Evolutionary conservation across 2,329 filamentous ascomycete genomes (phyloP).

Genomic region (Fusarium fujikuroi): DNA sequence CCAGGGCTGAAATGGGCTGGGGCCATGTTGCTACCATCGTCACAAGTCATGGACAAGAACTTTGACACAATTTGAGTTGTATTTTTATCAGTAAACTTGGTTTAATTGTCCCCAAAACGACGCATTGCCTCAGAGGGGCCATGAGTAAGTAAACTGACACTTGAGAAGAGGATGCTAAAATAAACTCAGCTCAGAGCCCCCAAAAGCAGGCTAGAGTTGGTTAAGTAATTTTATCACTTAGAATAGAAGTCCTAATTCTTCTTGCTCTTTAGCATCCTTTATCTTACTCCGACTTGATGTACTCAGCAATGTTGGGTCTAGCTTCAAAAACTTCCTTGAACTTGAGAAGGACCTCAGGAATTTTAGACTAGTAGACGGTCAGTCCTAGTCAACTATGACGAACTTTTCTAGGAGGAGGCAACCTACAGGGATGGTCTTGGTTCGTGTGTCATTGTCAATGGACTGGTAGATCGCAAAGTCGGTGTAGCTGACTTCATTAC

Average conservation of each 20-base stretch:
- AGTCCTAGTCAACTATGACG: neutral
- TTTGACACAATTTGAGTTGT: fast-evolving
- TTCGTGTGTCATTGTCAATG: conserved; percentile 22
- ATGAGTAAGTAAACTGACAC: neutral
- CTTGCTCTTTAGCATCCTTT: neutral
- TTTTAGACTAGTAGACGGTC: neutral
- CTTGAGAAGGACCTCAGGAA: conserved; percentile 18
- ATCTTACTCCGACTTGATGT: conserved; percentile 9
- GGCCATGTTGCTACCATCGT: no score
- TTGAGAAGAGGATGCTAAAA: neutral
- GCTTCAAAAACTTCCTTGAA: conserved; percentile 18
- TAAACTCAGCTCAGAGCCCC: neutral
- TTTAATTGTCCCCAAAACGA: neutral
- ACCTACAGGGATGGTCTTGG: conserved; percentile 14
- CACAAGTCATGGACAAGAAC: neutral
- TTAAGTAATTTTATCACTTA: neutral
- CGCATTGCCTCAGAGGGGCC: neutral
- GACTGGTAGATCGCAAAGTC: conserved; percentile 31
- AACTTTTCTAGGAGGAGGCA: fast-evolving
- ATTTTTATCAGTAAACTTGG: neutral
- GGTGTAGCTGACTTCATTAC: conserved; percentile 17
- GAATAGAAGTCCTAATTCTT: neutral
- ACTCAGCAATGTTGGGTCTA: conserved; percentile 25
- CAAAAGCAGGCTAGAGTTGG: neutral
- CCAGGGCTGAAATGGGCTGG: neutral